Evolutionary conservation across 129 eudicot species (phyloP), one percentile per base, ranked within the genome.

Genomic region (Centaurea solstitialis): DNA sequence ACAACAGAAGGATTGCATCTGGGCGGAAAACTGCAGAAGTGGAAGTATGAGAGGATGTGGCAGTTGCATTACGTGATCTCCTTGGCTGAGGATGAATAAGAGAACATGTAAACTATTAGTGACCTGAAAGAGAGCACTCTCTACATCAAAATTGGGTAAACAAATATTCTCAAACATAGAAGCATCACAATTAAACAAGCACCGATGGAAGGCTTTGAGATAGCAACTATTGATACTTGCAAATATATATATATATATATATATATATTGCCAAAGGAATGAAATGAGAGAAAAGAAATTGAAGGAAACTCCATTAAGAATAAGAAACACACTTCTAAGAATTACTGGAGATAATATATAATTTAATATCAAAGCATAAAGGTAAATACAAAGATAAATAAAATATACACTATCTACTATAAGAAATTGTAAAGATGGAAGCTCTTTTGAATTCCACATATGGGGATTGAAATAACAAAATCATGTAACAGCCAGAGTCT

Each of bases 1-100:
- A 88, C 75, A 92, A 82, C 81, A 83, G 43, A 80, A 95, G 80
- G 76, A 92, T 33, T 59, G 90, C 89, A 88, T 95, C 97, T 38
- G 97, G 88, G 7, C 93, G 97, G 62, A 92, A 95, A 66, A 88
- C 97, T 75, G 91, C 74, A 40, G 88, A 90, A 83, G 84, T 86
- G 35, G 91, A 85, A 57, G 86, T 73, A 79, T 89, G 93, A 24
- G 77, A 78, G 26, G 79, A 65, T 47, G 39, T 37, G 17, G 93
- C 43, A 20, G 85, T 70, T 65, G 87, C 72, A 77, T 81, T 87
- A 72, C 97, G 90, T 72, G 89, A 90, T 90, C 96, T 90, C 85
- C 98, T 87, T 23, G 97, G 96, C 97, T 92, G 91, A 76, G 77
- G 76, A 87, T 35, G 68, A 84, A 45, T 76, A 33, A 78, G 39